Conservation (phyloP, 371 early-diverging fungal genomes). For the Lichtheimia hyalospora region DNA sequence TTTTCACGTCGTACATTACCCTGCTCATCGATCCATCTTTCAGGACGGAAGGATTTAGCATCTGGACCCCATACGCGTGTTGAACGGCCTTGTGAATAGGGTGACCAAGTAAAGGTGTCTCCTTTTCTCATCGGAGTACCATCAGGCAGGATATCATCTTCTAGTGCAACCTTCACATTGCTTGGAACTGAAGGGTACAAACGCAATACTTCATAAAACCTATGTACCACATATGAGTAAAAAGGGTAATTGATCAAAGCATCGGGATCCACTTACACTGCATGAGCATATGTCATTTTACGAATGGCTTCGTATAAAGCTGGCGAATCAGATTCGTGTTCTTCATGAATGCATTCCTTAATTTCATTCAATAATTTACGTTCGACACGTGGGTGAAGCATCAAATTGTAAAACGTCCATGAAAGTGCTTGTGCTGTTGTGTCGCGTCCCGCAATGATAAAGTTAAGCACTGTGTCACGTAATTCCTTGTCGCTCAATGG, state of each 20-base stretch:
- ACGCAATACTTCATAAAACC: slow-evolving; percentile 65
- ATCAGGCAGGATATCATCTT: slow-evolving; percentile 71
- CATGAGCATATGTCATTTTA: slow-evolving; percentile 56
- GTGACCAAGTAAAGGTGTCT: slow-evolving; percentile 46
- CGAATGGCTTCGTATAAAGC: slow-evolving; percentile 45
- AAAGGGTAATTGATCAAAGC: not conserved
- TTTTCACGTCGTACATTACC: slow-evolving; percentile 29
- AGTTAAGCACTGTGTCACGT: slow-evolving; percentile 67
- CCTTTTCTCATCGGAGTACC: slow-evolving; percentile 61
- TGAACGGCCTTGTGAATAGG: slow-evolving; percentile 54
- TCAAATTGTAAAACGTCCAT: slow-evolving; percentile 66
- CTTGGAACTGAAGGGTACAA: slow-evolving; percentile 73
- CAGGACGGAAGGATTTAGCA: slow-evolving; percentile 60
- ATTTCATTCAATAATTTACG: slow-evolving; percentile 59
- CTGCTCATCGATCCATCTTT: slow-evolving; percentile 51
- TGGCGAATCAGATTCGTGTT: slow-evolving; percentile 29
- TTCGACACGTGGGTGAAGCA: slow-evolving; percentile 50
- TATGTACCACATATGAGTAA: not conserved
- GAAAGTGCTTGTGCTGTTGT: slow-evolving; percentile 72
- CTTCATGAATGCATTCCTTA: slow-evolving; percentile 32
- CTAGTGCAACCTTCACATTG: slow-evolving; percentile 60
- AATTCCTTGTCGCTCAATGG: slow-evolving; percentile 45
- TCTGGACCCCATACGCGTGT: slow-evolving; percentile 60
- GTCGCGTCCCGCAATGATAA: slow-evolving; percentile 68
- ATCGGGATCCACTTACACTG: slow-evolving; percentile 42